Base-by-base conservation (phyloP, 2,329 filamentous ascomycete species). In the Parascedosporium putredinis region DNA sequence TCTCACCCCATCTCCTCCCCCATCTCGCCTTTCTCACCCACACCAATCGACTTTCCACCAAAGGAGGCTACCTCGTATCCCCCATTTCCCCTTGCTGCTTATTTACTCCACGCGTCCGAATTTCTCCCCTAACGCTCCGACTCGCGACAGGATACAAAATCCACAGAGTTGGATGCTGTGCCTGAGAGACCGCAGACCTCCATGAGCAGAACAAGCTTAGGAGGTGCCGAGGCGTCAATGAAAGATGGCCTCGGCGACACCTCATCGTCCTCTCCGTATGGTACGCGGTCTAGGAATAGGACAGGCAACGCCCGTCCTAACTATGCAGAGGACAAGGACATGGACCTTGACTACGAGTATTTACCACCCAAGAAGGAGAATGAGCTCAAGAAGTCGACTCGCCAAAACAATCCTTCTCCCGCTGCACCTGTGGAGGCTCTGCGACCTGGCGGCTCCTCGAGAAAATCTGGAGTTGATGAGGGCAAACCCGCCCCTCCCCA, bases 281-380 rank as follows among this genome's bases (percentile, higher is more conserved):
- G 91, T 61, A 98, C 93, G 64, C 85, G 90, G 60, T 96, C 90
- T 58, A 86, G 93, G 64, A 95, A 95, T 67, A 84, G 90, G 61
- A 83, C 79, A 51, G 85, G 86, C 60, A 81, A 78, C 57, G 77
- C 85, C 58, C 86, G 93, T 57, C 83, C 85, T 56, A 98, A 98
- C 68, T 98, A 98, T 67, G 91, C 93, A 47, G 93, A 98, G 69
- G 87, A 91, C 67, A 86, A 79, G 68, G 91, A 96, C 66, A 75
- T 90, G 57, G 91, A 97, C 60, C 81, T 87, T 67, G 93, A 97
- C 52, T 68, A 76, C 63, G 88, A 89, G 64, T 91, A 96, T 60
- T 78, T 75, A 63, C 64, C 70, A 49, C 68, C 76, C 57, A 72
- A 74, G 60, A 75, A 78, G 57, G 74, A 79, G 14, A 70, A 70